Percentiles rank a stretch among this genome's conserved stretches.
phyloP scores from a whole-genome alignment of 768 basidiomycete species.

The Rhodocollybia butyracea region DNA sequence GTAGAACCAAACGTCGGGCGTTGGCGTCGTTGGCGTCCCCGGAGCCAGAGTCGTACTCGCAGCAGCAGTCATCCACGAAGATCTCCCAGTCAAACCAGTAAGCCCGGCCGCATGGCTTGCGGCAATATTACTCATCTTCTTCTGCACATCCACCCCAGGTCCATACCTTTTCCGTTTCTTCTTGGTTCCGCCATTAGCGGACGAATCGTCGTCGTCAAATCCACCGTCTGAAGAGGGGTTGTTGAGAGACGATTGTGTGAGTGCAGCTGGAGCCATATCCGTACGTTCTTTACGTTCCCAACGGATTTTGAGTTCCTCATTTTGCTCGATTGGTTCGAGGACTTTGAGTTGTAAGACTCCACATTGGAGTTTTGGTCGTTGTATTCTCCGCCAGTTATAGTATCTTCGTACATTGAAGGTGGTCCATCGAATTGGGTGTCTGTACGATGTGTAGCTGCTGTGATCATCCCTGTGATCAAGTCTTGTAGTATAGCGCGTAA shows the following conservation, averaged over 20 bases:
- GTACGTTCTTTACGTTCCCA: constrained; percentile 76
- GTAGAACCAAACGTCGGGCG: constrained; percentile 26
- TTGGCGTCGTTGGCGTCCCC: too few relatives aligned
- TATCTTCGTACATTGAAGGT: constrained; percentile 64
- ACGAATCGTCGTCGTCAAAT: constrained; percentile 36
- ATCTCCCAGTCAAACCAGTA: constrained; percentile 78
- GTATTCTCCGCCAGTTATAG: too few relatives aligned
- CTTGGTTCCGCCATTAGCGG: constrained; percentile 46
- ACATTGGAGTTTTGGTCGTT: constrained; percentile 77
- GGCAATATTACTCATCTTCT: constrained; percentile 89
- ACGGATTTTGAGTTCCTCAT: constrained; percentile 75
- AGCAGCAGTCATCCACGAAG: constrained; percentile 84
- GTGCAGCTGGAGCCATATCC: constrained; percentile 65
- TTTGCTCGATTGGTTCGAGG: constrained; percentile 76
- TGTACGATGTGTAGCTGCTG: constrained; percentile 64
- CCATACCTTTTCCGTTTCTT: constrained; percentile 86
- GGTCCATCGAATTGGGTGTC: constrained; percentile 68
- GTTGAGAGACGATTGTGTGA: constrained; percentile 48
- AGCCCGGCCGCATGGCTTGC: constrained; percentile 88
- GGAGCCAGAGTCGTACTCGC: too few relatives aligned
- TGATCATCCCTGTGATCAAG: constrained; percentile 64
- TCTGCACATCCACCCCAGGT: constrained; percentile 82
- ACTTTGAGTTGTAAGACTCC: constrained; percentile 72
- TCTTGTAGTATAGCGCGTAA: constrained; percentile 72
- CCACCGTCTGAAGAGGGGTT: constrained; percentile 29